A percentile compares a stretch with the other conserved stretches of the same genome.
Conservation (phyloP, 106 monocot species). For the Acorus gramineus region DNA sequence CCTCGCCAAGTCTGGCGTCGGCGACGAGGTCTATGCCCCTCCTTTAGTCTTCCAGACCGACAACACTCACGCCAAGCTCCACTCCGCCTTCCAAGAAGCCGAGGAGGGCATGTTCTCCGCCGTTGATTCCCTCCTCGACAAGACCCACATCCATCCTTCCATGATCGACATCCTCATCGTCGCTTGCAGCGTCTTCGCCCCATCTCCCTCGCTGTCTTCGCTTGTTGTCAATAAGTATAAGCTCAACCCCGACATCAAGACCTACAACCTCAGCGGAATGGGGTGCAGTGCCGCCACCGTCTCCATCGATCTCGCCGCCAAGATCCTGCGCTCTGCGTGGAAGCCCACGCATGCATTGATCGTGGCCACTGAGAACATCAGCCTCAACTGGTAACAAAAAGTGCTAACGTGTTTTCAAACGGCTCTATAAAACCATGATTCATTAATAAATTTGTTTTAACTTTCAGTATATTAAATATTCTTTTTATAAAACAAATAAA, state of each 20-base stretch:
- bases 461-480: no score
- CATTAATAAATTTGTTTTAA: no score
- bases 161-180: constrained; percentile 22
- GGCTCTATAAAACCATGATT: no score
- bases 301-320: constrained; percentile 13
- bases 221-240: constrained; percentile 15
- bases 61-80: constrained; percentile 1
- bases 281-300: constrained; percentile 23
- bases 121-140: constrained; percentile 12
- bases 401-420: no score
- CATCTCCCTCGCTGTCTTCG: constrained; percentile 25
- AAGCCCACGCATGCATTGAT: constrained; percentile 4
- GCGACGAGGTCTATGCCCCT: constrained; percentile 24
- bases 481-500: no score
- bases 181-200: constrained; percentile 14
- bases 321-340: constrained; percentile 3
- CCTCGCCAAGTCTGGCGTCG: constrained; percentile 16
- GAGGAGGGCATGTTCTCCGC: constrained; percentile 28
- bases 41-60: constrained; percentile 16
- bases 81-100: constrained; percentile 13
- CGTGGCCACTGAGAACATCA: constrained; percentile 20
- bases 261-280: constrained; percentile 32
- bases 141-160: constrained; percentile 3
- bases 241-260: constrained; percentile 9
- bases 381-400: constrained; percentile 13